Base-by-base conservation (phyloP, 495 filamentous ascomycete species). In the Xylaria acuta region DNA sequence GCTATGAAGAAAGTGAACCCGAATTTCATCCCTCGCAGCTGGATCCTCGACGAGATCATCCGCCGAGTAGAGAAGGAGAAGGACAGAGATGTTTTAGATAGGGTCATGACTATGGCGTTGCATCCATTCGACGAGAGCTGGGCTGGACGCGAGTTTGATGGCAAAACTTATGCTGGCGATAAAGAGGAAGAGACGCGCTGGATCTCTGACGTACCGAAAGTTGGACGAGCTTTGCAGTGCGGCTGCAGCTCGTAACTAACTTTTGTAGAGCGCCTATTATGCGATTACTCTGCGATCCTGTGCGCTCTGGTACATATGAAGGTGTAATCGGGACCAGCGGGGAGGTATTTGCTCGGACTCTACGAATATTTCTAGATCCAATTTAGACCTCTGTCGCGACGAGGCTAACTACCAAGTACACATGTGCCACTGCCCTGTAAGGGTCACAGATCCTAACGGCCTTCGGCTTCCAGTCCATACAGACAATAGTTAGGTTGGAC, bases 31-130 rank as follows among this genome's bases (percentile, higher is more conserved):
- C 94, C 97, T 0, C 86, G 94, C 41, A 89, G 90, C 27, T 99
- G 97, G 96, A 89, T 99, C 64, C 84, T 99, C 9, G 95, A 98
- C 80, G 96, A 98, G 81, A 74, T 98, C 7, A 98, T 99, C 73
- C 87, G 90, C 45, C 86, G 92, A 18, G 95, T 98, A 3, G 95
- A 98, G 81, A 91, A 92, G 76, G 88, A 90, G 34, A 91, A 92
- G 22, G 94, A 98, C 74, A 85, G 93, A 64, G 90, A 92, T 1
- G 89, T 99, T 22, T 80, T 99, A 63, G 83, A 83, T 8, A 83
- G 90, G 58, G 85, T 94, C 30, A 92, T 97, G 91, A 85, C 91
- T 27, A 90, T 97, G 90, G 87, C 90, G 6, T 80, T 94, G 66
- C 86, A 91, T 73, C 96, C 96, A 0, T 98, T 97, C 78, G 87